These are phyloP conservation scores for Epichloe uncinata DNA, from an alignment of 2,329 filamentous ascomycete species.

Conservation along the genomic window DNA sequence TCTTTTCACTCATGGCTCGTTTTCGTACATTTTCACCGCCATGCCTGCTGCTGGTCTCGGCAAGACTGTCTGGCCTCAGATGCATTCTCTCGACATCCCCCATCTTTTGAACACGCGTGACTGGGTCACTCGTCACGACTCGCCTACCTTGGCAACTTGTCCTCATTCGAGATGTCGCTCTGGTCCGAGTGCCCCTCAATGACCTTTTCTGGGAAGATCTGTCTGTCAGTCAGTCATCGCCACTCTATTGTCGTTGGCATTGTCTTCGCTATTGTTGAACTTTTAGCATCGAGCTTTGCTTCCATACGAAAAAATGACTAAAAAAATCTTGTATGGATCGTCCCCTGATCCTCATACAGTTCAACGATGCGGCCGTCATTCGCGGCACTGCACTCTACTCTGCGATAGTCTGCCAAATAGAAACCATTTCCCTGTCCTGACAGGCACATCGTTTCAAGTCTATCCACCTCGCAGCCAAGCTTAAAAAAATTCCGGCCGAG, in stretches of 20 bases:
- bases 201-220: not conserved
- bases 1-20: not conserved
- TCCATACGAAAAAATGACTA: not conserved
- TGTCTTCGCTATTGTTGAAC: constrained; percentile 3
- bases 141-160: not conserved
- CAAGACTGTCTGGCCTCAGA: not conserved
- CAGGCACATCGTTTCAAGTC: not conserved
- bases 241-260: constrained; percentile 3
- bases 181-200: not conserved
- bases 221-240: not conserved
- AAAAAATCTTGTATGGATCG: not conserved
- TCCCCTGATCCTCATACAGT: not conserved
- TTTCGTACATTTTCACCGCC: not conserved
- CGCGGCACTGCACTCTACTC: not conserved
- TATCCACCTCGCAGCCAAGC: not conserved
- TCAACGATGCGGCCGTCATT: no score
- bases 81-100: not conserved
- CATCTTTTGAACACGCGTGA: no score
- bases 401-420: not conserved
- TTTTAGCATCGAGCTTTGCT: not conserved
- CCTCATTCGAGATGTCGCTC: not conserved
- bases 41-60: not conserved
- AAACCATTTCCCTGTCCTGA: not conserved
- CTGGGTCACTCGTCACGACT: no score
- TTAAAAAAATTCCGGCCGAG: not conserved